Percentiles rank a stretch among this genome's conserved stretches.
These are phyloP conservation scores for Collybia nuda DNA, from an alignment of 768 basidiomycete genomes.

Conservation along the genomic window DNA sequence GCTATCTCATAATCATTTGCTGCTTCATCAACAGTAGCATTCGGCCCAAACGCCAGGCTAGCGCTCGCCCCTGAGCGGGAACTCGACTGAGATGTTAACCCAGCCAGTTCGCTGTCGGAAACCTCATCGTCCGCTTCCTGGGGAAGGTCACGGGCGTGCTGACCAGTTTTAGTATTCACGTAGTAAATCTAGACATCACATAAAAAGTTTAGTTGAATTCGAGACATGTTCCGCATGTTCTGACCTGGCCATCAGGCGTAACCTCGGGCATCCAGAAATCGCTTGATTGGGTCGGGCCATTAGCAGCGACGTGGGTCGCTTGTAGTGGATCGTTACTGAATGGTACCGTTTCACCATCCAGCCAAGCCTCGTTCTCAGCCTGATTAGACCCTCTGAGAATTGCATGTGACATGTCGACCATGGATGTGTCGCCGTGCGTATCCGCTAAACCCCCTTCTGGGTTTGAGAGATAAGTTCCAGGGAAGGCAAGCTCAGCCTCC, in stretches of 20 bases:
- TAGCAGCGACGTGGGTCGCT: constrained; percentile 24
- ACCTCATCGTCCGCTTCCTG: constrained; percentile 65
- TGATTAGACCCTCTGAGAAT: constrained; percentile 40
- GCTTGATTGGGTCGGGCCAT: constrained; percentile 45
- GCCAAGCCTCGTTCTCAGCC: constrained; percentile 57
- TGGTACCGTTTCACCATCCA: constrained; percentile 41
- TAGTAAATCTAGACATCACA: constrained; percentile 86
- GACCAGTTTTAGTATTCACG: constrained; percentile 85
- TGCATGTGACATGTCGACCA: constrained; percentile 49
- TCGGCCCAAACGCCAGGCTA: constrained; percentile 45
- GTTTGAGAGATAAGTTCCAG: constrained; percentile 47
- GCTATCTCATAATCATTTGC: constrained; percentile 37
- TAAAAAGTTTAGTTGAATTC: neutral
- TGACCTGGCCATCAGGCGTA: constrained; percentile 78
- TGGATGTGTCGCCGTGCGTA: constrained; percentile 26
- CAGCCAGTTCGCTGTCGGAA: constrained; percentile 63
- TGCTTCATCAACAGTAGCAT: constrained; percentile 33
- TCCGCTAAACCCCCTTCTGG: constrained; percentile 24
- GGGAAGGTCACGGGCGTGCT: constrained; percentile 84
- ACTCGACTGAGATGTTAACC: constrained; percentile 54
- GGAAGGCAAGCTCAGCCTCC: constrained; percentile 70
- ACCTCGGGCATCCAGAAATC: constrained; percentile 94
- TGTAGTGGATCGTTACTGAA: constrained; percentile 33
- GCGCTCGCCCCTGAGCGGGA: constrained; percentile 56
- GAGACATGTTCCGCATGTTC: constrained; percentile 17